Base-by-base conservation (phyloP, 306 rosid genomes). In the Acacia crassicarpa region DNA sequence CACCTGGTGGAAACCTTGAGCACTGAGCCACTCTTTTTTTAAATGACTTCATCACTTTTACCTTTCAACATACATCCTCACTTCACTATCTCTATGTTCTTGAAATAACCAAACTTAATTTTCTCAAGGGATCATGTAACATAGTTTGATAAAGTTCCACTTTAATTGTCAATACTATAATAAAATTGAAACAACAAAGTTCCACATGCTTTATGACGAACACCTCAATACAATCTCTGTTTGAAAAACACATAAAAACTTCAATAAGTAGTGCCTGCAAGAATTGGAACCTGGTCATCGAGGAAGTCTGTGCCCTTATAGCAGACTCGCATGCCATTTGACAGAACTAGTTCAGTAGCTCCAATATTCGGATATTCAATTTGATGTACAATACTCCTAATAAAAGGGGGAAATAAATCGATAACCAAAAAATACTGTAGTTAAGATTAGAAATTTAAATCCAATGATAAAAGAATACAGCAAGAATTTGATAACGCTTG, bases 311-410 rank as follows among this genome's bases (percentile, higher is more conserved):
- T 92, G 71, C 90, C 77, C 85, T 93, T 93, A 62, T 91, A 95
- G 90, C 98, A 95, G 80, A 95, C 83, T 82, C 94, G 89, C 96
- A 95, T 89, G 83, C 98, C 99, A 86, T 95, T 95, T 68, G 99
- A 93, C 72, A 95, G 84, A 85, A 91, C 61, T 80, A 95, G 83
- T 86, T 95, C 99, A 81, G 91, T 87, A 44, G 97, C 98, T 85
- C 91, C 95, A 88, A 95, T 91, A 69, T 87, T 91, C 77, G 94
- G 76, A 85, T 93, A 92, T 78, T 93, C 98, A 85, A 77, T 66
- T 85, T 92, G 93, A 84, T 86, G 82, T 83, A 91, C 87, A 78
- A 92, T 88, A 87, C 65, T 84, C 91, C 98, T 95, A 88, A 83
- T 78, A 66, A 38, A 46, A 19, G 77, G 54, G 44, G 13, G 49